phyloP scores from a whole-genome alignment of 2,329 filamentous ascomycete genomes.

The Penicillium olsonii region DNA sequence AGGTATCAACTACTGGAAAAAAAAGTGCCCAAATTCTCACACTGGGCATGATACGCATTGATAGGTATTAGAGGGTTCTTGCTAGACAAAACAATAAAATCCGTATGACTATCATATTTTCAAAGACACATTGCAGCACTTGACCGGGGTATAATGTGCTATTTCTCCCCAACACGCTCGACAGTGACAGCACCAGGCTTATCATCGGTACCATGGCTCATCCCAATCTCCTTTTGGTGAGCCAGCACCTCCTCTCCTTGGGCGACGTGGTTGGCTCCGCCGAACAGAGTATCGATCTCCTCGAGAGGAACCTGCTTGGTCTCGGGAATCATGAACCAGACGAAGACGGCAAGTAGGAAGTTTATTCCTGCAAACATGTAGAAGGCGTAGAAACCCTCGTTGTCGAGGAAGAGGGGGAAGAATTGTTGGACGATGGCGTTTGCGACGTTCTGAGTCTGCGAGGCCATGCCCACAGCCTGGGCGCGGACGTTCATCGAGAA shows the following conservation, averaged over 20 bases:
- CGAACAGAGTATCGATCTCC: constrained; percentile 42
- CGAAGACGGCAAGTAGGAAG: constrained; percentile 52
- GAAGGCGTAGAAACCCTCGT: constrained; percentile 58
- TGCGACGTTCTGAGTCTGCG: constrained; percentile 63
- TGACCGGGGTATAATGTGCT: neutral
- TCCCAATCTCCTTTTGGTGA: constrained; percentile 23
- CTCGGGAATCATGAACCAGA: constrained; percentile 56
- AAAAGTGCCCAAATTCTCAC: neutral
- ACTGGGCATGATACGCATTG: neutral
- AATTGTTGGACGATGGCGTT: constrained; percentile 70
- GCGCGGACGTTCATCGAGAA: constrained; percentile 73
- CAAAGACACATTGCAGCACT: neutral
- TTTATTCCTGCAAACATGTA: constrained; percentile 59
- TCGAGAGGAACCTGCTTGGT: constrained; percentile 48
- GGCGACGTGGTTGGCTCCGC: constrained; percentile 38
- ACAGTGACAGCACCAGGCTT: constrained; percentile 24
- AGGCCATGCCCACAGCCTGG: constrained; percentile 69
- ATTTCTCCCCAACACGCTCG: constrained; percentile 22
- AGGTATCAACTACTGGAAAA: neutral
- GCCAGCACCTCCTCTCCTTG: constrained; percentile 35
- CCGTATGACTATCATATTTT: constrained; percentile 1
- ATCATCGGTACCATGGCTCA: constrained; percentile 12
- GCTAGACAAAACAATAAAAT: neutral
- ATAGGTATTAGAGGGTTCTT: constrained; percentile 7
- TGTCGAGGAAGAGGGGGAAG: constrained; percentile 67